Evolutionary conservation across 495 filamentous ascomycete species (phyloP).

Genomic region (Xylaria castorea): DNA sequence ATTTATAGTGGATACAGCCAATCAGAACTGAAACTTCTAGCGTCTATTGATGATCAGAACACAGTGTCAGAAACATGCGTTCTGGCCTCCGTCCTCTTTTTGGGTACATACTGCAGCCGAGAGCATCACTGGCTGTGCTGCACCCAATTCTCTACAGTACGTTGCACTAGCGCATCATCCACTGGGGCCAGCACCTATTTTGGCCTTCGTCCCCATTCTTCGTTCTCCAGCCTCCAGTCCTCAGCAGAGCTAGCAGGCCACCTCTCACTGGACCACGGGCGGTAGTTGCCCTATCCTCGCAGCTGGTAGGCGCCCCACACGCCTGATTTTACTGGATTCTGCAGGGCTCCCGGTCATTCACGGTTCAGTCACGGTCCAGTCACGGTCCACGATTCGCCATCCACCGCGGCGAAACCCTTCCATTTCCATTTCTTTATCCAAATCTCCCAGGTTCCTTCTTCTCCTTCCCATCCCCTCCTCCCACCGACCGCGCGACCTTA

Average conservation of each 20-base stretch:
- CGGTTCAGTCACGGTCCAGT: constrained; percentile 24
- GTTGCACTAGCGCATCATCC: constrained; percentile 8
- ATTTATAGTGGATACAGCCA: neutral
- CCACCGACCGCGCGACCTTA: constrained; percentile 36
- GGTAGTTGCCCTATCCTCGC: neutral
- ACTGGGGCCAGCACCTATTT: constrained; percentile 25
- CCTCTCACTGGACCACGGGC: constrained; percentile 9
- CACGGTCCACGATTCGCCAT: constrained; percentile 22
- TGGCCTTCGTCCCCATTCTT: constrained; percentile 16
- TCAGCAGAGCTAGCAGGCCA: neutral
- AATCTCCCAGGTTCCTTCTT: constrained; percentile 35
- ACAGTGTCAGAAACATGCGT: constrained; percentile 5
- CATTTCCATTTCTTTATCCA: constrained; percentile 26
- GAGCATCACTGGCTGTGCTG: constrained; percentile 5
- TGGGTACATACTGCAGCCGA: neutral
- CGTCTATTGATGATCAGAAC: neutral
- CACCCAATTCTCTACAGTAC: constrained; percentile 7
- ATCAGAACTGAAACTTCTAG: neutral
- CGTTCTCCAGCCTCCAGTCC: neutral
- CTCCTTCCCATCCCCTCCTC: constrained; percentile 43
- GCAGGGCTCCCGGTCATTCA: constrained; percentile 13
- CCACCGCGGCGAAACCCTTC: constrained; percentile 22
- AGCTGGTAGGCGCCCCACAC: neutral
- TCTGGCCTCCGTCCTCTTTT: neutral
- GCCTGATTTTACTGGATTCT: no score